phyloP scores from a whole-genome alignment of 2,329 filamentous ascomycete genomes.

The Colletotrichum liaoningense region DNA sequence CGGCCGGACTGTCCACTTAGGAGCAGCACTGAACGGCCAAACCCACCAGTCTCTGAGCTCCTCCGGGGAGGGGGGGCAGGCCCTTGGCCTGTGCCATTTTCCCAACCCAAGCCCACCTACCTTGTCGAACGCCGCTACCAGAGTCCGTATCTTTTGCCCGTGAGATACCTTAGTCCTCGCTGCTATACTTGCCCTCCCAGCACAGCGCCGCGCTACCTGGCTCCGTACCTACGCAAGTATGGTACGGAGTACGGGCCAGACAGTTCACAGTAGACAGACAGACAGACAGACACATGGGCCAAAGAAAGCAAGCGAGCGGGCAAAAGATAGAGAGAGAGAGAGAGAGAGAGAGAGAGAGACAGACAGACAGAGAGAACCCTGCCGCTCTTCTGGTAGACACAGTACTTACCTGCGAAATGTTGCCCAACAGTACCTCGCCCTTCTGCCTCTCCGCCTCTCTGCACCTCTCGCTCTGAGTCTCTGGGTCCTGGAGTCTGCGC shows the following conservation, averaged over 20 bases:
- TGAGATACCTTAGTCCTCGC: background rate
- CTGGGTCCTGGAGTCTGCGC: background rate
- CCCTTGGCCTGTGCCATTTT: conserved; percentile 30
- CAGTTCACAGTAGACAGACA: no score
- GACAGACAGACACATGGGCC: no score
- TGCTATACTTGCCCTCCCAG: background rate
- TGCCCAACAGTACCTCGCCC: no score
- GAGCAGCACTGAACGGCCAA: conserved; percentile 22
- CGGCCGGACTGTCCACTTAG: conserved; percentile 30
- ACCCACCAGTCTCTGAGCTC: conserved; percentile 30
- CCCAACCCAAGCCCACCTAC: conserved; percentile 31
- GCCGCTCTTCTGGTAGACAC: background rate
- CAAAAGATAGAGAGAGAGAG: background rate
- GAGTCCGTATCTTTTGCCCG: background rate
- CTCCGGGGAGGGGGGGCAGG: conserved; percentile 13
- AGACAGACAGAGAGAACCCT: background rate
- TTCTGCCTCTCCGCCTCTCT: background rate
- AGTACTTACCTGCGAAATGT: no score
- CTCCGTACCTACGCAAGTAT: background rate
- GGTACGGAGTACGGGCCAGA: background rate
- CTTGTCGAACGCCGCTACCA: conserved; percentile 26
- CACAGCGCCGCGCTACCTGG: background rate
- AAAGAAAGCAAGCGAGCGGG: background rate
- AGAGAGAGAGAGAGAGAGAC: background rate
- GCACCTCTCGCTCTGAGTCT: background rate